Base-by-base conservation (phyloP, 495 filamentous ascomycete species). In the Eremomyces bilateralis region DNA sequence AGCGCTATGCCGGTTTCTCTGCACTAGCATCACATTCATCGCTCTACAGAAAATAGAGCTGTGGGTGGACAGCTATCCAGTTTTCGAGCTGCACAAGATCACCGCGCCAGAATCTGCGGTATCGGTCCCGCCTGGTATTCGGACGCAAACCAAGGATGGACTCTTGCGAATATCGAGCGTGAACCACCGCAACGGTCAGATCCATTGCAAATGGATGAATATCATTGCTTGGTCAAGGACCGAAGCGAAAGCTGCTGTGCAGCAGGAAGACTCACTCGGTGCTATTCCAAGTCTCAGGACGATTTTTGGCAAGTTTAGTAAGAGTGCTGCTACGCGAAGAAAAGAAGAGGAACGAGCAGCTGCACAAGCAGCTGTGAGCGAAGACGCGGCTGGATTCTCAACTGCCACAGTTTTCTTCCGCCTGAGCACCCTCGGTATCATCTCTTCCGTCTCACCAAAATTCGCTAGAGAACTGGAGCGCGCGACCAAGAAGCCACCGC, bases 1-100 rank as follows among this genome's bases (percentile, higher is more conserved):
- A 20, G 77, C 76, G 1, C 62, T 99, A 24, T 75, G 76, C 44
- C 80, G 92, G 53, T 99, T 99, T 44, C 60, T 99, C 34, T 73
- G 80, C 1, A 94, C 82, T 25, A 93, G 85, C 54, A 61, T 99
- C 54, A 99, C 90, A 5, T 99, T 99, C 54, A 84, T 99, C 28
- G 73, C 75, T 1, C 59, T 99, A 25, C 63, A 90, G 49, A 64
- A 65, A 20, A 82, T 99, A 34, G 88, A 95, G 41, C 62, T 99
- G 24, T 80, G 71, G 67, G 62, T 99, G 28, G 84, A 95, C 49
- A 77, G 91, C 41, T 80, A 71, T 63, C 77, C 69, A 40, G 57
- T 99, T 15, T 51, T 92, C 18, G 61, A 61, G 12, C 53, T 99
- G 16, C 62, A 64, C 3, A 95, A 95, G 58, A 90, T 88, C 49